A percentile compares a stretch with the other conserved stretches of the same genome.
These are phyloP conservation scores for Stachybotrys chartarum DNA, from an alignment of 2,329 filamentous ascomycete species.

Conservation along the genomic window DNA sequence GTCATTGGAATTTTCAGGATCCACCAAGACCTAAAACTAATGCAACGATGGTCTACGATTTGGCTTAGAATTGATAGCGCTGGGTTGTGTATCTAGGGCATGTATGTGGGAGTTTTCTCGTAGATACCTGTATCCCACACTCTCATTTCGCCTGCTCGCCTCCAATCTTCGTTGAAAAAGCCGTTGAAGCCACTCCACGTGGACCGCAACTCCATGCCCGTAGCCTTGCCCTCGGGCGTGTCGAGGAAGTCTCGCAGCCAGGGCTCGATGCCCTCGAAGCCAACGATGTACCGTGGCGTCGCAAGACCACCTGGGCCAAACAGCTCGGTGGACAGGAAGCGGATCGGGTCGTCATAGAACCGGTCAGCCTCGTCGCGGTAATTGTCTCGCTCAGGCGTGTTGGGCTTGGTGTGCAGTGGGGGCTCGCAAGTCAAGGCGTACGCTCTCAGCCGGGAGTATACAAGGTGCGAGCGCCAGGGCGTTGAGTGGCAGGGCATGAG, in stretches of 20 bases:
- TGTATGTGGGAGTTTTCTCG: slow-evolving; percentile 4
- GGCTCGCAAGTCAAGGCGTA: slow-evolving; percentile 90
- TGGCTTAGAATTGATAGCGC: neutral
- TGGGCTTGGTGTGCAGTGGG: slow-evolving; percentile 59
- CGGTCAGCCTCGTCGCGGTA: slow-evolving; percentile 89
- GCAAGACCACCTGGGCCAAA: slow-evolving; percentile 21
- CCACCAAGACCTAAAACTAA: neutral
- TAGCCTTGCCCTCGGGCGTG: slow-evolving; percentile 27
- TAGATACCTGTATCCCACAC: slow-evolving; percentile 50
- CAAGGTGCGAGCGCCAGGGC: slow-evolving; percentile 84
- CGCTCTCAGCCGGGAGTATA: slow-evolving; percentile 66
- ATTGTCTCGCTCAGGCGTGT: slow-evolving; percentile 48
- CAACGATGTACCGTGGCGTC: slow-evolving; percentile 49
- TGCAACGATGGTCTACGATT: neutral
- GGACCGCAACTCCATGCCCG: slow-evolving; percentile 35
- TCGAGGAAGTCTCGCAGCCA: slow-evolving; percentile 38
- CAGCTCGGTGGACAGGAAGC: slow-evolving; percentile 51
- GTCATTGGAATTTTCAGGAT: neutral
- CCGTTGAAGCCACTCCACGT: slow-evolving; percentile 55
- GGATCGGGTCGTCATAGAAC: slow-evolving; percentile 64
- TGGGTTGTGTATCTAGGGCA: neutral
- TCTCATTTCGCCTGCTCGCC: slow-evolving; percentile 47
- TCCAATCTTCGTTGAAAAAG: slow-evolving; percentile 54
- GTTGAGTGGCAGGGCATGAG: slow-evolving; percentile 95
- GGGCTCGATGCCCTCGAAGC: slow-evolving; percentile 51